Evolutionary conservation across 106 monocot species (phyloP).

Genomic region (Platanthera zijinensis): DNA sequence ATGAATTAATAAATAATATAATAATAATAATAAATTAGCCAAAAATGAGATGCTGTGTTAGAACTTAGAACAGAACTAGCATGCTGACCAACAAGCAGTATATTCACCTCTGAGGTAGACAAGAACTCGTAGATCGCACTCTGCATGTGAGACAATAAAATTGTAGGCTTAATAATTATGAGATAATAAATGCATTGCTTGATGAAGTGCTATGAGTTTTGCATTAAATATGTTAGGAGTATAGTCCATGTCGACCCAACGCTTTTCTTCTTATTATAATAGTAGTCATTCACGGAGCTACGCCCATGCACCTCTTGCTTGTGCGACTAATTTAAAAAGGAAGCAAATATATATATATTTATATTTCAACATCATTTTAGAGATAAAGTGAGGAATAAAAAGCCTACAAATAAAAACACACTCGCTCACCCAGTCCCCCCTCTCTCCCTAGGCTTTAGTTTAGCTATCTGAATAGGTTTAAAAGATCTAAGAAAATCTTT

Average conservation of each 20-base stretch:
- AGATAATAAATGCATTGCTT: neutral
- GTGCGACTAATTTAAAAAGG: too few species aligned
- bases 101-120: slow-evolving; percentile 46
- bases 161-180: neutral
- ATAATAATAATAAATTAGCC: neutral
- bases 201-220: neutral
- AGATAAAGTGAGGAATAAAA: too few species aligned
- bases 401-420: too few species aligned
- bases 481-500: too few species aligned
- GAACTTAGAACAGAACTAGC: neutral
- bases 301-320: too few species aligned
- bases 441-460: too few species aligned
- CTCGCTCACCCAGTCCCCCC: too few species aligned
- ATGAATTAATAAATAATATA: slow-evolving; percentile 3
- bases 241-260: neutral
- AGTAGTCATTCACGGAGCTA: too few species aligned
- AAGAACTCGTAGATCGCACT: slow-evolving; percentile 66
- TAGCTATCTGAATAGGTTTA: too few species aligned
- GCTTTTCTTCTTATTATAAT: too few species aligned
- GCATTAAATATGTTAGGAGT: neutral
- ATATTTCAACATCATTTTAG: too few species aligned
- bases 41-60: slow-evolving; percentile 8
- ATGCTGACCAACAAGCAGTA: slow-evolving; percentile 1
- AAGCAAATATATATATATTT: too few species aligned
- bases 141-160: slow-evolving; percentile 24